A percentile compares a stretch with the other conserved stretches of the same genome.
phyloP scores from a whole-genome alignment of 2,329 filamentous ascomycete species.

The Curvularia hawaiiensis region DNA sequence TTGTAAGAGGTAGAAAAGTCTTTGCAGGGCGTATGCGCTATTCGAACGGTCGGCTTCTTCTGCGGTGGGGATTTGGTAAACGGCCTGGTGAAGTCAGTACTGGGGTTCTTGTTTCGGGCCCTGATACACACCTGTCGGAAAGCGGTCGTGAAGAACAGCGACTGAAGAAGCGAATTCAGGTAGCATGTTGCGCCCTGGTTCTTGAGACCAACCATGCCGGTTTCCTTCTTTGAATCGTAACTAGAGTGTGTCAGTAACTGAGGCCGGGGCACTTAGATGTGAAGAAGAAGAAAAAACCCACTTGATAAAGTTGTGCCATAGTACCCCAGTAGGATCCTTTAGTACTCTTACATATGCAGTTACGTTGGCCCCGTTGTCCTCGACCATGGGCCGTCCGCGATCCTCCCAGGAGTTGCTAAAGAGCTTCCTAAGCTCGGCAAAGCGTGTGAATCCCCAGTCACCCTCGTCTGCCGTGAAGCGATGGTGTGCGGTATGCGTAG shows the following conservation, averaged over 20 bases:
- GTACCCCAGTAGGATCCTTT: constrained; percentile 83
- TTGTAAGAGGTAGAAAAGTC: constrained; percentile 93
- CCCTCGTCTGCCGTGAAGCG: constrained; percentile 95
- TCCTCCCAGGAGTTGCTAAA: constrained; percentile 80
- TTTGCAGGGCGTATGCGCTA: constrained; percentile 91
- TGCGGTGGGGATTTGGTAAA: constrained; percentile 95
- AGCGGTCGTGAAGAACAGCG: constrained; percentile 67
- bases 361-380: constrained; percentile 77
- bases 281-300: too few species aligned
- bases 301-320: constrained; percentile 91
- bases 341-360: constrained; percentile 83
- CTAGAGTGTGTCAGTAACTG: constrained; percentile 17
- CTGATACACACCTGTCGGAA: constrained; percentile 77
- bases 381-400: constrained; percentile 70
- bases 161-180: constrained; percentile 56
- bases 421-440: constrained; percentile 84
- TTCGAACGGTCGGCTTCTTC: constrained; percentile 80
- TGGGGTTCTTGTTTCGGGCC: too few species aligned
- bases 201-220: constrained; percentile 92
- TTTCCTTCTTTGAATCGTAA: constrained; percentile 99
- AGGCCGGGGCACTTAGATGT: too few species aligned
- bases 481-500: constrained; percentile 81
- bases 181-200: constrained; percentile 84
- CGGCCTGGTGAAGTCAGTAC: constrained; percentile 64
- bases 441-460: constrained; percentile 99